These are phyloP conservation scores for Pseudisothecium myosuroides DNA, from an alignment of 225 moss, liverwort and hornwort genomes.

Conservation along the genomic window DNA sequence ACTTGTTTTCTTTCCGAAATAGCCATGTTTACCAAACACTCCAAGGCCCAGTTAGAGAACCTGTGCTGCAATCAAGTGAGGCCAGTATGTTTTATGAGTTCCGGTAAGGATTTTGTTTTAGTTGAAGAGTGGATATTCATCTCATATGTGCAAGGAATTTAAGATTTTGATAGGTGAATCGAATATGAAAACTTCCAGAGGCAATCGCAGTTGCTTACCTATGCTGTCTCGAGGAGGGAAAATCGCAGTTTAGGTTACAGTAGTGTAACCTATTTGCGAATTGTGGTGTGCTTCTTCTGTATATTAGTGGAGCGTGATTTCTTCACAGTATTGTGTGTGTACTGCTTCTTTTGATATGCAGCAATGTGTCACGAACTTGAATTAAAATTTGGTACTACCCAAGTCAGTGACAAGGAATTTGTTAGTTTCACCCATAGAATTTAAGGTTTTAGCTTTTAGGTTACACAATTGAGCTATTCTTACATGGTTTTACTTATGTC, in stretches of 20 bases:
- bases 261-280: background rate
- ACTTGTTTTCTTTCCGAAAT: background rate
- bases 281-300: background rate
- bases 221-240: background rate
- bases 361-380: background rate
- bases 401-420: background rate
- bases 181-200: background rate
- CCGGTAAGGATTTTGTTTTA: background rate
- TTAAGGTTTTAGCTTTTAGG: background rate
- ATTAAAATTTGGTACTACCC: background rate
- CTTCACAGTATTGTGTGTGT: background rate
- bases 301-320: too few relatives aligned
- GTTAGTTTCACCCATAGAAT: background rate
- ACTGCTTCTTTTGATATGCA: background rate
- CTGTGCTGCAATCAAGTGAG: background rate
- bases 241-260: background rate
- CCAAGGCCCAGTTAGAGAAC: too few relatives aligned
- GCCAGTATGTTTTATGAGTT: background rate
- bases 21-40: background rate
- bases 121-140: background rate
- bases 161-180: background rate
- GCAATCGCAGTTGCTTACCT: background rate
- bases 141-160: background rate
- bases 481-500: background rate
- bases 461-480: background rate